phyloP scores from a whole-genome alignment of 495 filamentous ascomycete genomes.

The Hypoxylon perforatum region DNA sequence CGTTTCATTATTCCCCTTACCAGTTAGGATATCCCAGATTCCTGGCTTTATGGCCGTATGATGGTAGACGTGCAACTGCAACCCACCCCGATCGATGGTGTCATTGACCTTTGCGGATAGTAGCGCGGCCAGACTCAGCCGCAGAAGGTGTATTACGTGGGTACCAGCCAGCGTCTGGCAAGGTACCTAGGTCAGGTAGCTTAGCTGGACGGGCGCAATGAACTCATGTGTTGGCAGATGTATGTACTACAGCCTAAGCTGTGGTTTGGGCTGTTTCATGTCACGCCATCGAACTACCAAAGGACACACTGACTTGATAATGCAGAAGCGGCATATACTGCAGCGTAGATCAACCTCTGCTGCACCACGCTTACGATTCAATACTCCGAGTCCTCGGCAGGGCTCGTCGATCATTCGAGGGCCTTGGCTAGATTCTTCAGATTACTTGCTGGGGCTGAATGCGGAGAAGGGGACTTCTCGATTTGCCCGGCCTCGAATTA shows the following conservation, averaged over 20 bases:
- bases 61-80: constrained; percentile 24
- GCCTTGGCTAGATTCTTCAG: constrained; percentile 32
- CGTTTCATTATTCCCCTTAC: constrained; percentile 17
- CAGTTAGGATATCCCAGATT: constrained; percentile 23
- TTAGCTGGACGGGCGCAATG: neutral
- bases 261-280: neutral
- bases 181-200: neutral
- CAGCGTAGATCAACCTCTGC: constrained; percentile 16
- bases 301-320: constrained; percentile 8
- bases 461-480: constrained; percentile 24
- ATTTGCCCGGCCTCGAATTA: constrained; percentile 6
- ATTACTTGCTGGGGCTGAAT: constrained; percentile 26
- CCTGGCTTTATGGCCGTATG: constrained; percentile 30
- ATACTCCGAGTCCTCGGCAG: constrained; percentile 20
- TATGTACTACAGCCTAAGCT: neutral
- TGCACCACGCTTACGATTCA: constrained; percentile 1
- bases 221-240: constrained; percentile 1
- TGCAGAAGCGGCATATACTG: constrained; percentile 6
- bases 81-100: constrained; percentile 37
- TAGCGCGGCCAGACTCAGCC: constrained; percentile 27
- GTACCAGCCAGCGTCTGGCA: neutral
- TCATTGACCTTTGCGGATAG: constrained; percentile 19
- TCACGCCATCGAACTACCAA: constrained; percentile 14
- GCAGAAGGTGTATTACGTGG: constrained; percentile 15
- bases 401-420: constrained; percentile 37